Conservation (phyloP, 225 moss, liverwort and hornwort species). For the Bryum argenteum region DNA sequence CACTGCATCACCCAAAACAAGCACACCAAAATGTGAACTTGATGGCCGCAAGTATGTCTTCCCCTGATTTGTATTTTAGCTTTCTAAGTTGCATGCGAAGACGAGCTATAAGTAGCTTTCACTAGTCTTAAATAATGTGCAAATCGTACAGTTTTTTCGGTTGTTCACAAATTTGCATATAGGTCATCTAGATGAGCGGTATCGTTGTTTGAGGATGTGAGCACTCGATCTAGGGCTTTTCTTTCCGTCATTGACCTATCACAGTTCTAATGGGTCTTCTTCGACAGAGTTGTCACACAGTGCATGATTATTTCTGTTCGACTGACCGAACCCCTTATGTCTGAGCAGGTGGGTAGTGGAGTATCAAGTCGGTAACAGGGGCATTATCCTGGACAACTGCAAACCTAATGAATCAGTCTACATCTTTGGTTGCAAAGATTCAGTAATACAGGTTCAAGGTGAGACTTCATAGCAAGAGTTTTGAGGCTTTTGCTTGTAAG, state of each 20-base stretch:
- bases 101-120: conserved; percentile 9
- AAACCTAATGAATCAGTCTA: conserved; percentile 83
- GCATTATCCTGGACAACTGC: conserved; percentile 66
- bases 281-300: conserved; percentile 2
- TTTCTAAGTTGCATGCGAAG: conserved; percentile 1
- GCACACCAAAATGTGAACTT: conserved; percentile 75
- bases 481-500: not conserved
- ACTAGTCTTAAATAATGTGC: not conserved
- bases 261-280: conserved; percentile 8
- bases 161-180: not conserved
- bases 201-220: not conserved
- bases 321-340: conserved; percentile 19
- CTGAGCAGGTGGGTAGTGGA: conserved; percentile 85
- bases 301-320: not conserved
- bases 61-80: conserved; percentile 13
- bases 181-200: conserved; percentile 18
- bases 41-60: conserved; percentile 87
- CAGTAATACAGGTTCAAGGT: conserved; percentile 89
- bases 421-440: conserved; percentile 88
- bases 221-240: conserved; percentile 4
- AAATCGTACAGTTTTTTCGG: not conserved
- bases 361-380: conserved; percentile 82
- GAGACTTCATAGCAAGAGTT: conserved; percentile 1
- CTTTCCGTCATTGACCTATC: conserved; percentile 8
- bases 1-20: conserved; percentile 51